These are phyloP conservation scores for Umbelopsis sp. DNA, from an alignment of 192 early-diverging fungal species.

Conservation along the genomic window DNA sequence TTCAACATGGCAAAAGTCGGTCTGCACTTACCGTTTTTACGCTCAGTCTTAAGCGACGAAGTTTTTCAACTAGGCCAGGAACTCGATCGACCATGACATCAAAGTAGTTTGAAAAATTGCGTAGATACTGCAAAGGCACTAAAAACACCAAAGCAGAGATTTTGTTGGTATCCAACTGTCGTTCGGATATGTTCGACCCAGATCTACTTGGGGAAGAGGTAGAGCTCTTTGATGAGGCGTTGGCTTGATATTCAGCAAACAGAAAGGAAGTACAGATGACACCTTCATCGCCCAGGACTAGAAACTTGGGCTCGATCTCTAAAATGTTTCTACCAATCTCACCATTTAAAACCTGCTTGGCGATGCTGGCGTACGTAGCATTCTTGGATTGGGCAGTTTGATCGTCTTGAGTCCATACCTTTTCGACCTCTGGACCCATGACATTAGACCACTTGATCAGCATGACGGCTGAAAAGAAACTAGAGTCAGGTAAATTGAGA, in stretches of 20 bases:
- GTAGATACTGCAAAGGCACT: conserved; percentile 50
- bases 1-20: neutral
- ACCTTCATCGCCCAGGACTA: conserved; percentile 50
- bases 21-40: neutral
- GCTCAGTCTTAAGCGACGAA: neutral
- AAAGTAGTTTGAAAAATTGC: conserved; percentile 53
- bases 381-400: conserved; percentile 41
- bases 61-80: conserved; percentile 46
- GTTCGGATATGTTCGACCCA: conserved; percentile 5
- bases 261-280: conserved; percentile 38
- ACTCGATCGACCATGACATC: conserved; percentile 49
- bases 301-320: conserved; percentile 51
- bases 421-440: conserved; percentile 54
- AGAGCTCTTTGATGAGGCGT: neutral
- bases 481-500: conserved; percentile 42
- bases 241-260: conserved; percentile 14
- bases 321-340: conserved; percentile 48
- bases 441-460: conserved; percentile 59
- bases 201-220: too few relatives aligned
- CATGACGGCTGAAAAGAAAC: conserved; percentile 57
- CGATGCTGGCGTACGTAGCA: conserved; percentile 39
- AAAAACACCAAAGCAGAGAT: conserved; percentile 52
- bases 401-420: conserved; percentile 31
- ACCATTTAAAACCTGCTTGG: conserved; percentile 55
- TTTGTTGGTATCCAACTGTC: conserved; percentile 38